Conservation (phyloP, 2,329 filamentous ascomycete species). For the Phyllosticta citrichinensis region DNA sequence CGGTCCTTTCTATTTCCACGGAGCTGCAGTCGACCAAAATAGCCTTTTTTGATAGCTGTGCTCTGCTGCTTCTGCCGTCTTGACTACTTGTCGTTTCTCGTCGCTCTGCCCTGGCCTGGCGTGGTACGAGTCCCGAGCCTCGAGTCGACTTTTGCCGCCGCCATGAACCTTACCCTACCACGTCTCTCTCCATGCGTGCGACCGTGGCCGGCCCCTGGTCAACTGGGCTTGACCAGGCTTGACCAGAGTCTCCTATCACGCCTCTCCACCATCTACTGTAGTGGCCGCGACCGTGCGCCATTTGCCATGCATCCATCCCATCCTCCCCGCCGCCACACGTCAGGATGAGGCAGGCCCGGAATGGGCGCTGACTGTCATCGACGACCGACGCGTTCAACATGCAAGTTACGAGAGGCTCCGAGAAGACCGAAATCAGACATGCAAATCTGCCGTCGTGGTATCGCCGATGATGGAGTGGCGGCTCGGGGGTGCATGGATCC, state of each 20-base stretch:
- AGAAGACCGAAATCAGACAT: background rate
- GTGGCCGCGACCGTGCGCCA: background rate
- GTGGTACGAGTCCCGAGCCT: background rate
- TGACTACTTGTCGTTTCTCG: background rate
- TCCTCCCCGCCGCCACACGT: background rate
- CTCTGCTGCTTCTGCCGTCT: background rate
- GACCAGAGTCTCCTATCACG: background rate
- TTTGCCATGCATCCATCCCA: background rate
- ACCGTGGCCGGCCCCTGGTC: no score
- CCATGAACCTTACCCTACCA: background rate
- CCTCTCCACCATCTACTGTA: background rate
- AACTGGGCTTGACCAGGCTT: no score
- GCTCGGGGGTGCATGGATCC: slow-evolving; percentile 4
- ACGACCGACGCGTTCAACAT: no score
- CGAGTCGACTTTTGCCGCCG: background rate
- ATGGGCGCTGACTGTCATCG: background rate
- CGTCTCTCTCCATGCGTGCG: no score
- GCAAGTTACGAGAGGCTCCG: background rate
- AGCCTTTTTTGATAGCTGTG: background rate
- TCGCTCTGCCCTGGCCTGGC: no score
- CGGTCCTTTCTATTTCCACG: slow-evolving; percentile 2
- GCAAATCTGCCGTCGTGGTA: background rate
- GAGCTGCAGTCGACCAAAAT: background rate
- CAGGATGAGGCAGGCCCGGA: background rate
- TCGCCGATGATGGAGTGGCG: slow-evolving; percentile 10